These are phyloP conservation scores for Aquilaria malaccensis DNA, from an alignment of 345 rosid species.

Conservation along the genomic window DNA sequence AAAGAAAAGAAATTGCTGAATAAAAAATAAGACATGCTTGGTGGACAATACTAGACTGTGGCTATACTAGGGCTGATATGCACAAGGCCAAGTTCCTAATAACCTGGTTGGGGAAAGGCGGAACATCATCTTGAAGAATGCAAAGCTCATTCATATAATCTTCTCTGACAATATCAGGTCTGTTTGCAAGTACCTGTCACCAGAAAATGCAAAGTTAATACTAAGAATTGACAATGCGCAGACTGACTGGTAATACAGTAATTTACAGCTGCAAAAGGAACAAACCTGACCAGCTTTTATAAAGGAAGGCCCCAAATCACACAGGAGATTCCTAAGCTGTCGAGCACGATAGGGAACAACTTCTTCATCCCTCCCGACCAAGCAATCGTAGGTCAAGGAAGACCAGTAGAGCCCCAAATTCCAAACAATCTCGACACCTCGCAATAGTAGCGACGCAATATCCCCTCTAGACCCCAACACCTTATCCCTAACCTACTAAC, in stretches of 20 bases:
- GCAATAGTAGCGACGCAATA: constrained; percentile 44
- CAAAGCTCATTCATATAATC: constrained; percentile 98
- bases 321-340: constrained; percentile 88
- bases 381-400: constrained; percentile 65
- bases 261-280: constrained; percentile 1
- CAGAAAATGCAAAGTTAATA: neutral
- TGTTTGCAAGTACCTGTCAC: constrained; percentile 78
- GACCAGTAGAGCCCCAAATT: constrained; percentile 89
- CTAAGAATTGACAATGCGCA: constrained; percentile 5
- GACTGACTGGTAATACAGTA: constrained; percentile 4
- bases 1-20: constrained; percentile 18
- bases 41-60: neutral
- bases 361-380: constrained; percentile 87
- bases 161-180: constrained; percentile 94
- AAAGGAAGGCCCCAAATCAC: constrained; percentile 93
- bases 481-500: constrained; percentile 61
- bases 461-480: constrained; percentile 82
- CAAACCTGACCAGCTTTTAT: constrained; percentile 96
- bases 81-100: constrained; percentile 4
- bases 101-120: constrained; percentile 91
- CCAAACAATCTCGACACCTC: constrained; percentile 96
- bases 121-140: constrained; percentile 96
- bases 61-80: neutral
- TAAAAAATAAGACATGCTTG: constrained; percentile 13
- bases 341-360: constrained; percentile 88